These are phyloP conservation scores for Cladosporium sp. DNA, from an alignment of 2,329 filamentous ascomycete species.

Conservation along the genomic window DNA sequence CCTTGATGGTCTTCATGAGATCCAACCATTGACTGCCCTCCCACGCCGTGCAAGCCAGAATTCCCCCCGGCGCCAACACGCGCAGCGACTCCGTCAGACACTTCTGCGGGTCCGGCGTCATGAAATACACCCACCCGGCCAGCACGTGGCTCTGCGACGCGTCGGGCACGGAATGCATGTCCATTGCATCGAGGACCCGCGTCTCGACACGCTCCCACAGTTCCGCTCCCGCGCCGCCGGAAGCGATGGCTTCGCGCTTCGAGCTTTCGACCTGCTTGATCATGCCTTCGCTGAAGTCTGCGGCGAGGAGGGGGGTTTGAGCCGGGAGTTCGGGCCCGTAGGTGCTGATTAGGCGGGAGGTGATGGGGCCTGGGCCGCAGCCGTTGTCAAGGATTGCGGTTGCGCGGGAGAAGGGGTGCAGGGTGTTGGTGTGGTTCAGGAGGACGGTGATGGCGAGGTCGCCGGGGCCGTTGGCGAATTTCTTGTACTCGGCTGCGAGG, in stretches of 20 bases:
- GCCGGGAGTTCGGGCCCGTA: slow-evolving; percentile 21
- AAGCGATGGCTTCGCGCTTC: slow-evolving; percentile 3
- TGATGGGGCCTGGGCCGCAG: slow-evolving; percentile 28
- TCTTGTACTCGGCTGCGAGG: slow-evolving; percentile 21
- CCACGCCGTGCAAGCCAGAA: slow-evolving; percentile 26
- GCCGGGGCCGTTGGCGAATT: slow-evolving; percentile 17
- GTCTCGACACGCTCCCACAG: slow-evolving; percentile 25
- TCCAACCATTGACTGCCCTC: slow-evolving; percentile 26
- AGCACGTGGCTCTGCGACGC: slow-evolving; percentile 26
- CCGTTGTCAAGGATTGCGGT: slow-evolving; percentile 30
- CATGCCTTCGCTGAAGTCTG: slow-evolving; percentile 31
- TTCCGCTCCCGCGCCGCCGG: slow-evolving; percentile 13
- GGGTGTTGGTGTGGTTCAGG: slow-evolving; percentile 23
- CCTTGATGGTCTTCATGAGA: slow-evolving; percentile 18
- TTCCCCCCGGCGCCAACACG: slow-evolving; percentile 23
- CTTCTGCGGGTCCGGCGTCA: slow-evolving; percentile 24
- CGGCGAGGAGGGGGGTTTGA: slow-evolving; percentile 19
- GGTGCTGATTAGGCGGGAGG: slow-evolving; percentile 21
- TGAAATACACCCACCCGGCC: slow-evolving; percentile 31
- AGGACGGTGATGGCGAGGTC: slow-evolving; percentile 20
- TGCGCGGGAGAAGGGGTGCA: slow-evolving; percentile 24
- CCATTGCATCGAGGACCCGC: slow-evolving; percentile 25
- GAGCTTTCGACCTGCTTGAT: slow-evolving; percentile 19
- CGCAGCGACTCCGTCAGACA: slow-evolving; percentile 23
- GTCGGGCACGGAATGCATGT: slow-evolving; percentile 21